Evolutionary conservation across 805 yeast species (phyloP), one percentile per base, ranked within the genome.

Genomic region (Jamesozyma hellenica): DNA sequence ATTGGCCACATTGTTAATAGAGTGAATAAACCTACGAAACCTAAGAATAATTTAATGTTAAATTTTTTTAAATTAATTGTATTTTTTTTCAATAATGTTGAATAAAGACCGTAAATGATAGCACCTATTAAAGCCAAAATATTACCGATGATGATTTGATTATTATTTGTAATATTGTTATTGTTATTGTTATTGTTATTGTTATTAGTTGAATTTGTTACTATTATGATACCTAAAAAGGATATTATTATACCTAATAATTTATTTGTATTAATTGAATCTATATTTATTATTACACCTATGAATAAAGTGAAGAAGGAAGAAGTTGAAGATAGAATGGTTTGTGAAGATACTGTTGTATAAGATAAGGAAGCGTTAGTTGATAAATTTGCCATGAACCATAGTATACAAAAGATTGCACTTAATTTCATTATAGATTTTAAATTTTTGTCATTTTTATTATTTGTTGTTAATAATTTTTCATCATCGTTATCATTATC

Each of bases 311-410:
- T 88, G 71, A 88, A 88, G 55, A 88, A 85, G 9, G 94, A 81
- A 4, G 92, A 79, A 0, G 96, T 86, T 34, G 95, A 81, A n/a
- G 94, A 80, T 28, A 90, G 63, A 18, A 88, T 88, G 2, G 96
- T 88, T 52, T 90, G 95, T 12, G 88, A 79, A 2, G 94, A 87
- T 16, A 88, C 96, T 13, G 86, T 76, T 0, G 97, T 90, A 60
- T 79, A 90, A 18, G 80, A 70, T 39, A 88, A 68, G 23, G 92
- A 77, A 0, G 94, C 82, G 59, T 90, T 88, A 27, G 87, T 83
- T 39, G 82, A 77, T 45, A 86, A 67, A 56, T 88, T 88, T 3
- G 96, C 92, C 14, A 76, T 41, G 53, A 83, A 88, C 97, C 97
- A 88, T 28, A 90, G 66, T 2, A 81, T 58, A 45, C 88, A 78